phyloP scores from a whole-genome alignment of 805 yeast species.

The Yamadazyma laniorum region DNA sequence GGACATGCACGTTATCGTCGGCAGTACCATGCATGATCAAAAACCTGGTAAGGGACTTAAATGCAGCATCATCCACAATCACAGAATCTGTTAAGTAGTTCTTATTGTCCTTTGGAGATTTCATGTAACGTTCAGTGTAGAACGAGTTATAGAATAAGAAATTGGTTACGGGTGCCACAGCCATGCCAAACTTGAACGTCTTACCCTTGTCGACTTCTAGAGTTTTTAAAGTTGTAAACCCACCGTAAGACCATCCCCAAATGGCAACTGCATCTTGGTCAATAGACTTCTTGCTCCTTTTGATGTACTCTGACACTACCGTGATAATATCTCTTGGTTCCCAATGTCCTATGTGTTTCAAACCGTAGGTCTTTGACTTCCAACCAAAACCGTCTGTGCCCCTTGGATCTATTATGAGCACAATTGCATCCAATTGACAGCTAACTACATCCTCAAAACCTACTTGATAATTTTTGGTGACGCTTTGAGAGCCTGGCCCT shows the following conservation, averaged over 20 bases:
- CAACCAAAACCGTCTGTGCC: slow-evolving; percentile 83
- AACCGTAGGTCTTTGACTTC: slow-evolving; percentile 58
- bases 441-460: slow-evolving; percentile 61
- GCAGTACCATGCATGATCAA: slow-evolving; percentile 79
- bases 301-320: slow-evolving; percentile 50
- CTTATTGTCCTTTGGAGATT: slow-evolving; percentile 47
- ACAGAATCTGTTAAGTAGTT: slow-evolving; percentile 50
- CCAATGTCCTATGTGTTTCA: slow-evolving; percentile 62
- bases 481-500: slow-evolving; percentile 75
- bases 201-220: slow-evolving; percentile 63
- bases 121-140: slow-evolving; percentile 78
- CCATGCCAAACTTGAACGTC: slow-evolving; percentile 70
- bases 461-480: slow-evolving; percentile 44
- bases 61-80: slow-evolving; percentile 41
- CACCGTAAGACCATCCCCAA: slow-evolving; percentile 93
- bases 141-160: slow-evolving; percentile 76
- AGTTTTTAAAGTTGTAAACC: slow-evolving; percentile 71
- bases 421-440: slow-evolving; percentile 57
- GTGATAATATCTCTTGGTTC: slow-evolving; percentile 68
- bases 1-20: slow-evolving; percentile 81
- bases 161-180: slow-evolving; percentile 84
- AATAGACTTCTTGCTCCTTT: slow-evolving; percentile 41
- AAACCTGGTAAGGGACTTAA: slow-evolving; percentile 53
- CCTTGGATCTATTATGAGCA: slow-evolving; percentile 71
- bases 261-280: slow-evolving; percentile 60